Base-by-base conservation (phyloP, 2,329 filamentous ascomycete genomes). In the Talaromyces amestolkiae region DNA sequence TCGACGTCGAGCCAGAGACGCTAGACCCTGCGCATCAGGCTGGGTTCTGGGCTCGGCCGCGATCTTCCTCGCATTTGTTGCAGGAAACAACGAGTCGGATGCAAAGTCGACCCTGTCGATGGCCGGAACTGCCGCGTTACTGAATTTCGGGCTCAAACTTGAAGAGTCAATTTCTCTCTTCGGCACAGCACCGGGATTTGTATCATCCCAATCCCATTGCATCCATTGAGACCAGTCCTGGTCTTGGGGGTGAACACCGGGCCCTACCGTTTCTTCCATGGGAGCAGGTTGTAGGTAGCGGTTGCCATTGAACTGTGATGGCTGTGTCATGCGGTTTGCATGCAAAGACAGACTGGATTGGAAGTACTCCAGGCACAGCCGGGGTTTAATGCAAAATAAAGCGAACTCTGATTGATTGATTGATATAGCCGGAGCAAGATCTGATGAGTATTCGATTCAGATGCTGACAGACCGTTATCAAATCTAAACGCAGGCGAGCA, bases 141-240 rank as follows among this genome's bases (percentile, higher is more conserved):
- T 54, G 3, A 58, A 61, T n/a, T 27, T 62, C 22, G 62, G 72
- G 72, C 13, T 72, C 67, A 33, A 67, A 61, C 39, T 73, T 69
- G 24, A 72, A 67, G 41, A 70, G 66, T 19, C 71, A 66, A 61
- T 71, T 61, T 65, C 70, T 13, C 72, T 67, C 60, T 73, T 73
- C n/a, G 73, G 72, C 41, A 70, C 64, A n/a, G 65, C 47, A 27
- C 77, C 74, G 47, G 74, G 73, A 27, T 73, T 71, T 31, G 76
- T 70, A 17, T 79, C 78, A 62, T 67, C 63, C 65, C 65, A 67
- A 68, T 80, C 78, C 78, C 78, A 80, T 70, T 75, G 72, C 78
- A 80, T 80, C 78, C 78, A 80, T 68, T 80, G 77, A 13, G 76
- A 78, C 78, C 78, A 80, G 62, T 80, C 78, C 65, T 78, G 75